Conservation (phyloP, 164 flowering plant species). For the Aristolochia contorta region DNA sequence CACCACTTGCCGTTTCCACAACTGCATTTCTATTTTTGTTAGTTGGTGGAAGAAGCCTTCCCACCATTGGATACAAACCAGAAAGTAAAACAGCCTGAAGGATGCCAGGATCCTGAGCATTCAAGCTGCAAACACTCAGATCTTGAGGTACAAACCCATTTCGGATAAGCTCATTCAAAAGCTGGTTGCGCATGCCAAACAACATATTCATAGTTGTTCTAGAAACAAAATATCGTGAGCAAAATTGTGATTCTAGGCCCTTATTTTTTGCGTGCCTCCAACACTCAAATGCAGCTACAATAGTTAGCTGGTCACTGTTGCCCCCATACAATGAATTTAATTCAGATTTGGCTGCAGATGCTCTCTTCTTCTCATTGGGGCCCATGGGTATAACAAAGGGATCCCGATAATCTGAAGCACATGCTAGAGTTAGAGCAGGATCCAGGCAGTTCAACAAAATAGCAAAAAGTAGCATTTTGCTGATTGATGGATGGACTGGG, state of each 20-base stretch:
- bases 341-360: conserved; percentile 52
- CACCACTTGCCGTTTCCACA: conserved; percentile 62
- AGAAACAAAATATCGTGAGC: conserved; percentile 65
- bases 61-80: conserved; percentile 90
- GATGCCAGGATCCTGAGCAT: conserved; percentile 75
- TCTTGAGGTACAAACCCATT: conserved; percentile 59
- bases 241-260: conserved; percentile 54
- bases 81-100: conserved; percentile 81
- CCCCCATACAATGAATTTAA: conserved; percentile 75
- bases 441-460: conserved; percentile 87
- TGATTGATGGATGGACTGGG: conserved; percentile 81
- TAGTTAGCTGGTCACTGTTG: conserved; percentile 74
- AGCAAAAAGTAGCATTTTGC: conserved; percentile 91
- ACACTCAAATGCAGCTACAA: conserved; percentile 81
- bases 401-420: conserved; percentile 70
- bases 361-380: conserved; percentile 58
- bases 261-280: conserved; percentile 69
- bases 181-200: conserved; percentile 63
- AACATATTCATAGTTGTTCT: conserved; percentile 65
- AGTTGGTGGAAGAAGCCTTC: conserved; percentile 37
- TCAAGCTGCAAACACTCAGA: conserved; percentile 48
- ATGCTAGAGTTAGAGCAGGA: conserved; percentile 91
- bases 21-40: conserved; percentile 20
- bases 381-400: conserved; percentile 76
- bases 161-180: conserved; percentile 46